These are phyloP conservation scores for Hymenoscyphus albidus DNA, from an alignment of 2,329 filamentous ascomycete genomes.

Conservation along the genomic window DNA sequence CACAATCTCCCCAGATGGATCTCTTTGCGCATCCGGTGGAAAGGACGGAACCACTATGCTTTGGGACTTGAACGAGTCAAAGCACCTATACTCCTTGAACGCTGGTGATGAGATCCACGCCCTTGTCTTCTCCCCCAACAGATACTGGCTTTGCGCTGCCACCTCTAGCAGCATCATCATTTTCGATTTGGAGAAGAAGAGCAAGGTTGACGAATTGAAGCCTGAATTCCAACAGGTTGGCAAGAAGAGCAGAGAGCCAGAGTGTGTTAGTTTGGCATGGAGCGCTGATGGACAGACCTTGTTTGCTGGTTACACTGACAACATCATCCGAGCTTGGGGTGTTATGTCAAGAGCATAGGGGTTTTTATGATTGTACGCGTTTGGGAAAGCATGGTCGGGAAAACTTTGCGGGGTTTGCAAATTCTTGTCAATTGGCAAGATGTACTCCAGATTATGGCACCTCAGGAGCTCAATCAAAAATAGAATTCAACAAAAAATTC, in stretches of 20 bases:
- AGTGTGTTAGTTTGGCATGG: slow-evolving; percentile 98
- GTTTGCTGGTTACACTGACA: slow-evolving; percentile 99
- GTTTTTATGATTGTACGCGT: slow-evolving; percentile 26
- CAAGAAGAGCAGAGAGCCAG: slow-evolving; percentile 98
- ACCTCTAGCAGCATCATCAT: slow-evolving; percentile 98
- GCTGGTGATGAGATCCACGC: slow-evolving; percentile 99
- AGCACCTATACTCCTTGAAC: slow-evolving; percentile 99
- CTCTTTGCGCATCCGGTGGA: slow-evolving; percentile 96
- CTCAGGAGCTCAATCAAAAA: slow-evolving; percentile 33
- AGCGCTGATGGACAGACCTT: slow-evolving; percentile 97
- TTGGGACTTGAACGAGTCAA: slow-evolving; percentile 99
- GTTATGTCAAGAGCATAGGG: slow-evolving; percentile 88
- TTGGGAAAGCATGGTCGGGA: slow-evolving; percentile 29
- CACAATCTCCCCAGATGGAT: slow-evolving; percentile 99
- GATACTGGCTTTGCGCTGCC: slow-evolving; percentile 99
- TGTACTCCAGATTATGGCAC: slow-evolving; percentile 35
- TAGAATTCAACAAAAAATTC: slow-evolving; percentile 16
- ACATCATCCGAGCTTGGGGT: slow-evolving; percentile 97
- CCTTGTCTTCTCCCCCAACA: slow-evolving; percentile 99
- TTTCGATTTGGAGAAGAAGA: slow-evolving; percentile 99
- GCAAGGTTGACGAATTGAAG: slow-evolving; percentile 99
- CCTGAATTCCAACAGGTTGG: slow-evolving; percentile 92
- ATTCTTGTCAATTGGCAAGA: slow-evolving; percentile 32
- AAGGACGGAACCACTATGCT: slow-evolving; percentile 99
- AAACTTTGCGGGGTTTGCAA: slow-evolving; percentile 34